phyloP scores from a whole-genome alignment of 768 basidiomycete species.

The Crucibulum laeve region DNA sequence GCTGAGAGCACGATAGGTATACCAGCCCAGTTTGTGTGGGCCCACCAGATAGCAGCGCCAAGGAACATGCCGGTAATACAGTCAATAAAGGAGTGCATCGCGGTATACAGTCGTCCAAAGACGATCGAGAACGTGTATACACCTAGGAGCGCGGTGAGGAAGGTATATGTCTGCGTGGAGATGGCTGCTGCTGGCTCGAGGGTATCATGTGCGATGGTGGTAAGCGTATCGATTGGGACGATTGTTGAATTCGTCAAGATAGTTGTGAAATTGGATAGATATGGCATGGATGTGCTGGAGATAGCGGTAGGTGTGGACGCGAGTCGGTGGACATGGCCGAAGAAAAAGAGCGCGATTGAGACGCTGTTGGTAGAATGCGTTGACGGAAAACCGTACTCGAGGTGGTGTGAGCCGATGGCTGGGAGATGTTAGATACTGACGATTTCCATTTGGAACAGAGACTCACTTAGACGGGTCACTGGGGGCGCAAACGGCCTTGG shows the following conservation, averaged over 20 bases:
- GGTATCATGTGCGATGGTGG: slow-evolving; percentile 8
- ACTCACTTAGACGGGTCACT: slow-evolving; percentile 81
- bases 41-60: slow-evolving; percentile 70
- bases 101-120: slow-evolving; percentile 78
- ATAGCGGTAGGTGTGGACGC: slow-evolving; percentile 23
- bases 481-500: slow-evolving; percentile 91
- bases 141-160: slow-evolving; percentile 38
- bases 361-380: slow-evolving; percentile 92
- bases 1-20: slow-evolving; percentile 27
- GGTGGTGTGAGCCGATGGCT: slow-evolving; percentile 78
- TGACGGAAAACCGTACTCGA: slow-evolving; percentile 94
- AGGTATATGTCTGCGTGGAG: slow-evolving; percentile 39
- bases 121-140: slow-evolving; percentile 71
- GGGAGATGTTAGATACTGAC: slow-evolving; percentile 3
- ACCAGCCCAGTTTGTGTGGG: slow-evolving; percentile 38
- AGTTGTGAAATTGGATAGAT: slow-evolving; percentile 2
- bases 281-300: slow-evolving; percentile 7
- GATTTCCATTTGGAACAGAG: neutral
- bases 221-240: slow-evolving; percentile 2
- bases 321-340: slow-evolving; percentile 51
- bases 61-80: slow-evolving; percentile 59
- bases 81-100: slow-evolving; percentile 86
- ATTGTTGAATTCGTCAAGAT: slow-evolving; percentile 3
- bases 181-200: slow-evolving; percentile 27
- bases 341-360: slow-evolving; percentile 84